A percentile compares a stretch with the other conserved stretches of the same genome.
Evolutionary conservation across 2,329 filamentous ascomycete species (phyloP).

Genomic region (Eutypa lata): DNA sequence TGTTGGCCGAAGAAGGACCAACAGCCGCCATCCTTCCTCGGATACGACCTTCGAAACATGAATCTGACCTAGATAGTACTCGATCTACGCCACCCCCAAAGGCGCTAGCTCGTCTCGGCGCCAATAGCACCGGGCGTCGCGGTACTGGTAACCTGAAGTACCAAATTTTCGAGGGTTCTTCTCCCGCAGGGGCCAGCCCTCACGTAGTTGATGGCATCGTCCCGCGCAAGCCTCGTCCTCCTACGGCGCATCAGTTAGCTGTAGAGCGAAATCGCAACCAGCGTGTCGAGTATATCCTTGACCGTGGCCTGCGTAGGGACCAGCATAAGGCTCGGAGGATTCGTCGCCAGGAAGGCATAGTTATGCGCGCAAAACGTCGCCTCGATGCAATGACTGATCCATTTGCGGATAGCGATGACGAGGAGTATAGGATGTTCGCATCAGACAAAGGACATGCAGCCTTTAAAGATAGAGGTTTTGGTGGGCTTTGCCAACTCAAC

Average conservation of each 20-base stretch:
- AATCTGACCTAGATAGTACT: slow-evolving; percentile 52
- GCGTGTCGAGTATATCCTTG: slow-evolving; percentile 78
- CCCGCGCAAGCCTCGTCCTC: slow-evolving; percentile 64
- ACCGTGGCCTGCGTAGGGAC: slow-evolving; percentile 65
- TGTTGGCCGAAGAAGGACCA: slow-evolving; percentile 50
- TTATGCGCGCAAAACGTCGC: slow-evolving; percentile 65
- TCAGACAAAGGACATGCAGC: slow-evolving; percentile 27
- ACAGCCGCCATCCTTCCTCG: slow-evolving; percentile 56
- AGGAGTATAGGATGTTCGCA: slow-evolving; percentile 36
- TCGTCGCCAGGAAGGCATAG: slow-evolving; percentile 62
- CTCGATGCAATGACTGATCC: slow-evolving; percentile 54
- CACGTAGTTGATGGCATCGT: slow-evolving; percentile 51
- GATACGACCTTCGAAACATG: slow-evolving; percentile 61
- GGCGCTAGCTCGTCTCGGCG: slow-evolving; percentile 32
- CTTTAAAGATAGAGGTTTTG: slow-evolving; percentile 57
- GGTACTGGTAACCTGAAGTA: slow-evolving; percentile 54
- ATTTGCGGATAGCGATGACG: slow-evolving; percentile 62
- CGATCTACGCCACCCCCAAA: slow-evolving; percentile 51
- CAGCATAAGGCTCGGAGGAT: slow-evolving; percentile 62
- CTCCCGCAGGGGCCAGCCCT: slow-evolving; percentile 51
- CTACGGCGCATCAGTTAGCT: slow-evolving; percentile 78
- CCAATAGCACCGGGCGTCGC: slow-evolving; percentile 36
- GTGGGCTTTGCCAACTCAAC: slow-evolving; percentile 61
- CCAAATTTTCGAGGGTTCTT: slow-evolving; percentile 58
- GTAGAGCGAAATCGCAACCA: slow-evolving; percentile 76